Conservation (phyloP, 805 yeast species). For the Suhomyces pyralidae region DNA sequence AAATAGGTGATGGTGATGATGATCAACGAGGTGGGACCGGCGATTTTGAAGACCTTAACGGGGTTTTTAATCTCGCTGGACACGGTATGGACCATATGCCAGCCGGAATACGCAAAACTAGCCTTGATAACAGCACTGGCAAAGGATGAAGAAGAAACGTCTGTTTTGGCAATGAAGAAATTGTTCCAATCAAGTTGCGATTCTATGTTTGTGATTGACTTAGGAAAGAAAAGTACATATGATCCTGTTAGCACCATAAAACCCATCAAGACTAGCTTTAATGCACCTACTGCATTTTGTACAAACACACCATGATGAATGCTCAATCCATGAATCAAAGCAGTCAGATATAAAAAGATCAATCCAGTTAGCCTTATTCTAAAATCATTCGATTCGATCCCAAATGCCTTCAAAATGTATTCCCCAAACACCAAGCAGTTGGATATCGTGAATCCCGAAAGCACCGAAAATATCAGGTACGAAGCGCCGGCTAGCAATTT, state of each 20-base stretch:
- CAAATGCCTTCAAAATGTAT: slow-evolving; percentile 48
- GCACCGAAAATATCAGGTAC: slow-evolving; percentile 46
- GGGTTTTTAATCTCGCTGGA: slow-evolving; percentile 63
- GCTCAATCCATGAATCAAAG: slow-evolving; percentile 54
- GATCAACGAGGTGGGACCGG: slow-evolving; percentile 55
- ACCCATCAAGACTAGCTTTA: slow-evolving; percentile 54
- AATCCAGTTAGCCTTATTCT: slow-evolving; percentile 33
- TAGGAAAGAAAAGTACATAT: slow-evolving; percentile 53
- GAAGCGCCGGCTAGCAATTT: slow-evolving; percentile 51
- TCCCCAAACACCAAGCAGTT: slow-evolving; percentile 63
- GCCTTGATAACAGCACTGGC: slow-evolving; percentile 58
- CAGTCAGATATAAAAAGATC: slow-evolving; percentile 24
- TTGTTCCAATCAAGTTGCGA: slow-evolving; percentile 35
- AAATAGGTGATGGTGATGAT: slow-evolving; percentile 48
- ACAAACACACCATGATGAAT: slow-evolving; percentile 56
- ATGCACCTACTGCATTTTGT: slow-evolving; percentile 60
- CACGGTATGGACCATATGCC: slow-evolving; percentile 61
- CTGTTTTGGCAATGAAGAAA: slow-evolving; percentile 30
- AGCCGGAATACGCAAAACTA: slow-evolving; percentile 59
- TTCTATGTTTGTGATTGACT: slow-evolving; percentile 40
- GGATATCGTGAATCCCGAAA: slow-evolving; percentile 55
- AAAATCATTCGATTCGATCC: slow-evolving; percentile 37
- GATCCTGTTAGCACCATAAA: slow-evolving; percentile 58
- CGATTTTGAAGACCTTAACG: slow-evolving; percentile 51
- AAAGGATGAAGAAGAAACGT: slow-evolving; percentile 42